Evolutionary conservation across 257 asterid genomes (phyloP).

Genomic region (Mitragyna speciosa): DNA sequence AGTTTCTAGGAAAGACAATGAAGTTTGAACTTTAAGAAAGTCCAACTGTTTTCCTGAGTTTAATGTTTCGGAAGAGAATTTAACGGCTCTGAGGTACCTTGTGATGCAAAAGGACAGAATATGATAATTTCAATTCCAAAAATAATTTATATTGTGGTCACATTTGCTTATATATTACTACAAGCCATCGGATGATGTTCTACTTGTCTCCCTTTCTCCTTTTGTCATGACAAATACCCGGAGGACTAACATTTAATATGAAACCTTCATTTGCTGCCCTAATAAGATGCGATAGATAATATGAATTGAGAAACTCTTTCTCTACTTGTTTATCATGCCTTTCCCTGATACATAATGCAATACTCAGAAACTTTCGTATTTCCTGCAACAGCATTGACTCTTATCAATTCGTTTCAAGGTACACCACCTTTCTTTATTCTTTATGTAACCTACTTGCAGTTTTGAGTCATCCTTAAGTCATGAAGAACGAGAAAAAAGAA

Average conservation of each 20-base stretch:
- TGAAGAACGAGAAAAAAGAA: slow-evolving; percentile 75
- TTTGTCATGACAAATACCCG: neutral
- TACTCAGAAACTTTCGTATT: neutral
- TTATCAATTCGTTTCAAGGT: neutral
- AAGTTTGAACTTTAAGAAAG: neutral
- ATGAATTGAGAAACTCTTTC: neutral
- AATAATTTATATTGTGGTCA: neutral
- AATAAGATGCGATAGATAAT: neutral
- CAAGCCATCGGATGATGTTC: neutral
- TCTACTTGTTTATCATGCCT: slow-evolving; percentile 2
- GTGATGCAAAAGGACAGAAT: neutral
- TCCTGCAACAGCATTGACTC: neutral
- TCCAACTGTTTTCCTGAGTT: neutral
- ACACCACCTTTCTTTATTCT: slow-evolving; percentile 1
- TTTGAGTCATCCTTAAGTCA: slow-evolving; percentile 58
- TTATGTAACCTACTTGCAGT: slow-evolving; percentile 38
- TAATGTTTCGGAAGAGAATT: neutral
- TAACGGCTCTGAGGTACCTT: neutral
- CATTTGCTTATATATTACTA: neutral
- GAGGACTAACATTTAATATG: neutral
- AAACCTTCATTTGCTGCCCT: neutral
- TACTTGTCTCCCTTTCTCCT: neutral
- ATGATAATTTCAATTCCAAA: neutral
- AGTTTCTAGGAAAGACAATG: neutral
- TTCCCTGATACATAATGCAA: neutral